A percentile compares a stretch with the other conserved stretches of the same genome.
phyloP scores from a whole-genome alignment of 352 stramenopile genomes.

The Pythium aristosporum region DNA sequence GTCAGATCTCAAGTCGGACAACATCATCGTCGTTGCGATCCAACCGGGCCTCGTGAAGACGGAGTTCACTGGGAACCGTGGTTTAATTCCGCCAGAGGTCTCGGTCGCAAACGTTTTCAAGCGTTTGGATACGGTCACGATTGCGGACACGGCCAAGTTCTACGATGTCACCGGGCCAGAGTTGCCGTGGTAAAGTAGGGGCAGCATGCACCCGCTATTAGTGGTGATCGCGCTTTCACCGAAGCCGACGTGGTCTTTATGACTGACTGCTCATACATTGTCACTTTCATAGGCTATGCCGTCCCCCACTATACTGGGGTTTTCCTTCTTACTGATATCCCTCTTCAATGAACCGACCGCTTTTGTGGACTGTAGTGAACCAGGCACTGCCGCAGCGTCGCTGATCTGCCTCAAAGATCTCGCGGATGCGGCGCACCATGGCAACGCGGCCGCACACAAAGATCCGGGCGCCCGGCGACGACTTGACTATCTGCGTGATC shows the following conservation, averaged over 20 bases:
- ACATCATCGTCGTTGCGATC: slow-evolving; percentile 38
- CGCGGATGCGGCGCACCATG: slow-evolving; percentile 30
- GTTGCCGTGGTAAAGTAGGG: slow-evolving; percentile 3
- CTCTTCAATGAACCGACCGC: slow-evolving; percentile 21
- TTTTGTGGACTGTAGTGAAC: slow-evolving; percentile 17
- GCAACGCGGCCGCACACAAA: slow-evolving; percentile 27
- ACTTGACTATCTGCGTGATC: slow-evolving; percentile 24
- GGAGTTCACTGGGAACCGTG: slow-evolving; percentile 9
- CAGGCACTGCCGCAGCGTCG: slow-evolving; percentile 7
- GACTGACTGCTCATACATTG: too few relatives aligned
- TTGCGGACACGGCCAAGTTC: slow-evolving; percentile 14
- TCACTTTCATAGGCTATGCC: too few relatives aligned
- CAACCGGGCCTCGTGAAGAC: slow-evolving; percentile 35
- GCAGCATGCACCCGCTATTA: too few relatives aligned
- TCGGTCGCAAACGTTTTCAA: slow-evolving; percentile 10
- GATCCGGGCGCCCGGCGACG: slow-evolving; percentile 15
- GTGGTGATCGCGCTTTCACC: too few relatives aligned
- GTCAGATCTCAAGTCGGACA: slow-evolving; percentile 41
- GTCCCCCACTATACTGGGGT: background rate
- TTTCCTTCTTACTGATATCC: slow-evolving; percentile 3
- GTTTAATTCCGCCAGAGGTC: slow-evolving; percentile 8
- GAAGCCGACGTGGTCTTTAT: too few relatives aligned
- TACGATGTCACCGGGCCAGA: slow-evolving; percentile 14
- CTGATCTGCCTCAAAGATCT: slow-evolving; percentile 31
- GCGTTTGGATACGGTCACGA: slow-evolving; percentile 4